Conservation (phyloP, 2,329 filamentous ascomycete species). For the Botrytis galanthina region DNA sequence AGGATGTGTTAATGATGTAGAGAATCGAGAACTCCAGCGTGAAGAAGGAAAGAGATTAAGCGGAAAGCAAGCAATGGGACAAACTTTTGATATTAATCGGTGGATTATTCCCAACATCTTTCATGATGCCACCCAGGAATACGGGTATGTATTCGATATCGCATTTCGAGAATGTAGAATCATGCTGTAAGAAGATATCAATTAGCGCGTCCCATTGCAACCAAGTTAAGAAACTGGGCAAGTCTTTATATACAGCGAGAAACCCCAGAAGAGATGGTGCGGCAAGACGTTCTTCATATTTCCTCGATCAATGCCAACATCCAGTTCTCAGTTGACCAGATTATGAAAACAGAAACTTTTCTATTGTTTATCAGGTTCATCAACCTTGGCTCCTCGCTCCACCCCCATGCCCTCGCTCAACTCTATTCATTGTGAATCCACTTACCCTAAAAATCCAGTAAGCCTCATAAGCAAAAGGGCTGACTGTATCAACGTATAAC, state of each 20-base stretch:
- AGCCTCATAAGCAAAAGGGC: slow-evolving; percentile 59
- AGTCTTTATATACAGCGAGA: background rate
- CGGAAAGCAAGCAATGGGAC: slow-evolving; percentile 12
- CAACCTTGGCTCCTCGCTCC: background rate
- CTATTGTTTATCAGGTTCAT: background rate
- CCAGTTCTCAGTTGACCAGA: background rate
- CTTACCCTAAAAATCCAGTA: slow-evolving; percentile 54
- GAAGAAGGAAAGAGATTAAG: background rate
- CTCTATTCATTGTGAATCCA: background rate
- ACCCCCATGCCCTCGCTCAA: background rate
- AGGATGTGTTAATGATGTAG: background rate
- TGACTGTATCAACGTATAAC: slow-evolving; percentile 51
- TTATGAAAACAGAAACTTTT: background rate
- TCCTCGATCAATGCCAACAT: background rate
- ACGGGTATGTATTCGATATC: slow-evolving; percentile 58
- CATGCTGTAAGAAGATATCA: slow-evolving; percentile 45
- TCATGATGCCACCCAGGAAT: slow-evolving; percentile 59
- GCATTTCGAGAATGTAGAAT: slow-evolving; percentile 52
- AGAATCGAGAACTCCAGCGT: background rate
- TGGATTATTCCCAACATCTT: slow-evolving; percentile 51
- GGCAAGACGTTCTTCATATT: background rate
- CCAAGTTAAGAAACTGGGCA: background rate
- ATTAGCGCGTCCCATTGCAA: background rate
- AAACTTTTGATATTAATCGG: slow-evolving; percentile 56
- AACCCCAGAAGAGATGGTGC: background rate